Conservation (phyloP, 2,329 filamentous ascomycete species). For the Dothideomycetes sp. region DNA sequence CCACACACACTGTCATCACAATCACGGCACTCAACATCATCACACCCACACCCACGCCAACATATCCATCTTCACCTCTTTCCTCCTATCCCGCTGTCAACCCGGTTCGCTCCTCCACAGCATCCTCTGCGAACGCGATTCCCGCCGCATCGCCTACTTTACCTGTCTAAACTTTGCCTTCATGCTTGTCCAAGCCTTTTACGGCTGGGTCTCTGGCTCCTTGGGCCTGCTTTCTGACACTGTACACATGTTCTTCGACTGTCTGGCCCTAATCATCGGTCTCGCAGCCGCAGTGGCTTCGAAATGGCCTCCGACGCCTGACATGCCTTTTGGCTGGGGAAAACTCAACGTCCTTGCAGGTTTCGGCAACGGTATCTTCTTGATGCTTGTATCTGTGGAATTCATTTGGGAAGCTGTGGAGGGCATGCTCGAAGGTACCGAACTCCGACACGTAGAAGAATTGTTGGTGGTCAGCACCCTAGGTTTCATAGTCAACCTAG, state of each 20-base stretch:
- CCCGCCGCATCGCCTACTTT: slow-evolving; percentile 92
- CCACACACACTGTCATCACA: slow-evolving; percentile 17
- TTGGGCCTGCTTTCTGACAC: slow-evolving; percentile 93
- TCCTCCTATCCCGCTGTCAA: slow-evolving; percentile 60
- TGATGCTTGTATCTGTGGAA: slow-evolving; percentile 92
- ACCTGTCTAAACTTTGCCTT: slow-evolving; percentile 89
- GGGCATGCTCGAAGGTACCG: slow-evolving; percentile 69
- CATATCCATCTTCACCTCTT: slow-evolving; percentile 61
- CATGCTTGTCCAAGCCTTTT: slow-evolving; percentile 90
- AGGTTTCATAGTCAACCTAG: slow-evolving; percentile 80
- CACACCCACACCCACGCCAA: slow-evolving; percentile 30
- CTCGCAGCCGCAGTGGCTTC: slow-evolving; percentile 87
- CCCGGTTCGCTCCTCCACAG: slow-evolving; percentile 72
- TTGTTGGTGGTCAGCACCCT: slow-evolving; percentile 80
- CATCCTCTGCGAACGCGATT: slow-evolving; percentile 84
- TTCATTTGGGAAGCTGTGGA: slow-evolving; percentile 94
- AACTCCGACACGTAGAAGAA: slow-evolving; percentile 77
- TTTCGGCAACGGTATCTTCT: slow-evolving; percentile 90
- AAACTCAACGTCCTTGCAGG: slow-evolving; percentile 95
- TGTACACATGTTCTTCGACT: slow-evolving; percentile 99
- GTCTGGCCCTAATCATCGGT: slow-evolving; percentile 81
- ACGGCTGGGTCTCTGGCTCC: slow-evolving; percentile 88
- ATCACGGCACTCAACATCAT: slow-evolving; percentile 24
- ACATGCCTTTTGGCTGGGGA: slow-evolving; percentile 90
- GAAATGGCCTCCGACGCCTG: slow-evolving; percentile 85